A percentile compares a stretch with the other conserved stretches of the same genome.
phyloP scores from a whole-genome alignment of 2,329 filamentous ascomycete genomes.

The Diaporthe capsici region DNA sequence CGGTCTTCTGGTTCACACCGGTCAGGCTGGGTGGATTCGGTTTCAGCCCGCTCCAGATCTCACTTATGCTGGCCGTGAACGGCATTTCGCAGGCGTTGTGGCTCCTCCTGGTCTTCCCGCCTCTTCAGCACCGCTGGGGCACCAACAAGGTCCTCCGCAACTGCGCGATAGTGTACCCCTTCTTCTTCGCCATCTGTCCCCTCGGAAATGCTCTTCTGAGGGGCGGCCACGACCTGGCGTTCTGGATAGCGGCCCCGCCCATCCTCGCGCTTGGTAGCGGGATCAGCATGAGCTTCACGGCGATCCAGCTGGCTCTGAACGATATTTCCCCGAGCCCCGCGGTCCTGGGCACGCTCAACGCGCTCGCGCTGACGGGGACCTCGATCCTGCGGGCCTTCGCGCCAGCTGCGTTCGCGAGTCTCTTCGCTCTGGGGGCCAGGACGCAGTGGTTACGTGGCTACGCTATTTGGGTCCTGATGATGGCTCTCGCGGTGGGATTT shows the following conservation, averaged over 20 bases:
- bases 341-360: slow-evolving; percentile 80
- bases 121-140: slow-evolving; percentile 74
- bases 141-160: slow-evolving; percentile 74
- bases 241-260: slow-evolving; percentile 68
- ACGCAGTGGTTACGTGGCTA: slow-evolving; percentile 75
- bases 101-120: slow-evolving; percentile 79
- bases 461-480: slow-evolving; percentile 73
- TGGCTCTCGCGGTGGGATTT: slow-evolving; percentile 54
- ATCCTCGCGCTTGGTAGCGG: slow-evolving; percentile 70
- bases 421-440: slow-evolving; percentile 78
- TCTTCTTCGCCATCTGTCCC: slow-evolving; percentile 71
- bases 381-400: slow-evolving; percentile 75
- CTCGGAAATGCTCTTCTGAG: slow-evolving; percentile 70
- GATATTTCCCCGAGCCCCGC: slow-evolving; percentile 76
- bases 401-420: slow-evolving; percentile 74
- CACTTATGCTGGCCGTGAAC: slow-evolving; percentile 73
- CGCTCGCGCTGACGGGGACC: slow-evolving; percentile 72
- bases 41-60: slow-evolving; percentile 75
- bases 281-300: slow-evolving; percentile 79
- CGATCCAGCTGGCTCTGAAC: slow-evolving; percentile 80
- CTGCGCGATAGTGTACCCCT: slow-evolving; percentile 72
- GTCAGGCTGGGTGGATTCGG: slow-evolving; percentile 74
- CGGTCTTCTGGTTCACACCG: slow-evolving; percentile 78
- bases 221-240: slow-evolving; percentile 57
- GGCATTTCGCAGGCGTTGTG: slow-evolving; percentile 79